phyloP scores from a whole-genome alignment of 1,284 basidiomycete genomes.

The Fomitopsis betulina region DNA sequence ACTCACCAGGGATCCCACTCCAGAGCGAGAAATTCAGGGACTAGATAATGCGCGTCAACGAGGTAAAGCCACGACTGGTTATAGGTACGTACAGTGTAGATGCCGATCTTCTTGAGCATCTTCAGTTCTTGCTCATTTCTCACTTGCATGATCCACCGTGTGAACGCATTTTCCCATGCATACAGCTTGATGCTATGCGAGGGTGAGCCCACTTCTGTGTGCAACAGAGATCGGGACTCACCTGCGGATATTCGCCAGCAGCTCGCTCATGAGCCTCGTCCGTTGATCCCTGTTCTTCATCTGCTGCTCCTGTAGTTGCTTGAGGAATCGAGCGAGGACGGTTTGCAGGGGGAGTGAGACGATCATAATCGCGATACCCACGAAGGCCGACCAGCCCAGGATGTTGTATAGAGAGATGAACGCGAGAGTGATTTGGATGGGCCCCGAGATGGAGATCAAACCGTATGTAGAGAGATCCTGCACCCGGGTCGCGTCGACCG shows the following conservation, averaged over 20 bases:
- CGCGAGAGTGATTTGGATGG: conserved; percentile 79
- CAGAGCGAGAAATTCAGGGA: conserved; percentile 60
- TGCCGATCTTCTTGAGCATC: conserved; percentile 79
- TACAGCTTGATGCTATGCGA: conserved; percentile 69
- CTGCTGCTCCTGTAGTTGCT: conserved; percentile 79
- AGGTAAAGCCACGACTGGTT: not conserved
- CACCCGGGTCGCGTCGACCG: conserved; percentile 79
- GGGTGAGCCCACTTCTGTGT: not conserved
- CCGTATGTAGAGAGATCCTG: conserved; percentile 87
- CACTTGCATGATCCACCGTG: conserved; percentile 66
- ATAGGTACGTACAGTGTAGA: conserved; percentile 48
- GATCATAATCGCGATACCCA: conserved; percentile 91
- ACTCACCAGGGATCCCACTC: conserved; percentile 57
- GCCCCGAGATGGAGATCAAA: conserved; percentile 65
- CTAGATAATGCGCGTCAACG: conserved; percentile 25
- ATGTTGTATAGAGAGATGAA: conserved; percentile 88
- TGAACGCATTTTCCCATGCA: conserved; percentile 88
- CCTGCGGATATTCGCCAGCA: conserved; percentile 89
- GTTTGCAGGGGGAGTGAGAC: conserved; percentile 81
- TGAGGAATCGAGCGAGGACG: conserved; percentile 69
- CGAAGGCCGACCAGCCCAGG: conserved; percentile 89
- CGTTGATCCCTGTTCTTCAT: conserved; percentile 89
- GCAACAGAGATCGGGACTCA: conserved; percentile 17
- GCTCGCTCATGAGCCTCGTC: conserved; percentile 75
- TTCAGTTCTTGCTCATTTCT: conserved; percentile 84